Evolutionary conservation across 2,329 filamentous ascomycete genomes (phyloP).

Genomic region (Fusarium udum): DNA sequence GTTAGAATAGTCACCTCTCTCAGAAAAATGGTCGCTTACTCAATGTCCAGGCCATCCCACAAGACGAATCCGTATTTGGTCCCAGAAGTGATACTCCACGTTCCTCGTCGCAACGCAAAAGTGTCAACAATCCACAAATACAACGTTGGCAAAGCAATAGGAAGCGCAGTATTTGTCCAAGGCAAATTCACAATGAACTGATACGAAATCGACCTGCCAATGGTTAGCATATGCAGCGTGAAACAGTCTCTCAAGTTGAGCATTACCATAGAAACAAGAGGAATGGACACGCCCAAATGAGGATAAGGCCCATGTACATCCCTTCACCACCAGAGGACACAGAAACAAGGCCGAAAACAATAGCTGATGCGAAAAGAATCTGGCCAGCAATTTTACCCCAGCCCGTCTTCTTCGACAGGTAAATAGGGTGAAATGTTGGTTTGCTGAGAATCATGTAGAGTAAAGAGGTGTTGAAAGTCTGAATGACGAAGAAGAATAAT

Average conservation of each 20-base stretch:
- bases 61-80: conserved; percentile 73
- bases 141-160: conserved; percentile 70
- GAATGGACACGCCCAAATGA: conserved; percentile 75
- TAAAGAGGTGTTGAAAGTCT: conserved; percentile 77
- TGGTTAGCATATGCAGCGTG: neutral
- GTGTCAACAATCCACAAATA: conserved; percentile 80
- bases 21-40: conserved; percentile 45
- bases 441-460: conserved; percentile 75
- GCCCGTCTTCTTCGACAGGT: conserved; percentile 46
- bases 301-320: conserved; percentile 75
- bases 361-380: conserved; percentile 54
- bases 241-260: neutral
- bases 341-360: conserved; percentile 56
- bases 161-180: conserved; percentile 62
- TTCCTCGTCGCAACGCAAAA: conserved; percentile 71
- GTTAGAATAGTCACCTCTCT: neutral
- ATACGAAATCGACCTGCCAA: conserved; percentile 69
- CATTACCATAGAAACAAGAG: conserved; percentile 57
- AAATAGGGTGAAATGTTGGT: conserved; percentile 62
- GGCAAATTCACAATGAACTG: conserved; percentile 71
- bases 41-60: conserved; percentile 74
- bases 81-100: conserved; percentile 74
- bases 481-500: conserved; percentile 80
- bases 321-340: conserved; percentile 58
- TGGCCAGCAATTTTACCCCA: conserved; percentile 58